Percentiles rank a stretch among this genome's conserved stretches.
phyloP scores from a whole-genome alignment of 345 rosid species.

The Sonneratia alba region DNA sequence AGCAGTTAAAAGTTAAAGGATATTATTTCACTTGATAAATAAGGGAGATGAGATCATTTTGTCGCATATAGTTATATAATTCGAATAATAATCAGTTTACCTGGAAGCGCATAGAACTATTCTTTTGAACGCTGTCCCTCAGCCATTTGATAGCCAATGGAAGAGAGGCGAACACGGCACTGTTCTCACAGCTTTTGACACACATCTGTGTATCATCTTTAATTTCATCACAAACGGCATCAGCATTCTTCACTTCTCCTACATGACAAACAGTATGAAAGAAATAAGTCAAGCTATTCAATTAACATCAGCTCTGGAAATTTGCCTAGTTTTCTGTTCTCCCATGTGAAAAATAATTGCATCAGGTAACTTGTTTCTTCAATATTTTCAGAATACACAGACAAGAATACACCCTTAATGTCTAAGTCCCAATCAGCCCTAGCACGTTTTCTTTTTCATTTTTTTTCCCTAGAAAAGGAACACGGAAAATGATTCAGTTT shows the following conservation, averaged over 20 bases:
- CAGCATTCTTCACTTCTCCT: conserved; percentile 33
- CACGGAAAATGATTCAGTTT: neutral
- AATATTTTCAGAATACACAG: neutral
- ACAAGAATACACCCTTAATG: neutral
- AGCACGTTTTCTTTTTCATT: no score
- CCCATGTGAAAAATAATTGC: no score
- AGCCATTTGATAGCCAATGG: conserved; percentile 89
- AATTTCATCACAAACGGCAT: conserved; percentile 35
- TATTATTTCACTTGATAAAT: neutral
- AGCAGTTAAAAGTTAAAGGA: neutral
- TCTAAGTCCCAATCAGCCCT: no score
- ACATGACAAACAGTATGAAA: neutral
- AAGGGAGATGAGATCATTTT: neutral
- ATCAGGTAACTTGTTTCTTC: no score
- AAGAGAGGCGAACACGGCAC: conserved; percentile 72
- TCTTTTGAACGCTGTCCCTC: conserved; percentile 52
- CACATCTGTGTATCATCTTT: conserved; percentile 35
- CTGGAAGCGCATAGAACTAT: conserved; percentile 57
- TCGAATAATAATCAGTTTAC: conserved; percentile 23
- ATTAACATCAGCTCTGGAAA: neutral
- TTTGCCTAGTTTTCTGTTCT: neutral
- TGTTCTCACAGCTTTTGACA: conserved; percentile 40
- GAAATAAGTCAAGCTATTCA: neutral
- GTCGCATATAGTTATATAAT: neutral
- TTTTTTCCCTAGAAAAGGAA: neutral